Conservation (phyloP, 805 yeast genomes). For the Clavispora fructus region DNA sequence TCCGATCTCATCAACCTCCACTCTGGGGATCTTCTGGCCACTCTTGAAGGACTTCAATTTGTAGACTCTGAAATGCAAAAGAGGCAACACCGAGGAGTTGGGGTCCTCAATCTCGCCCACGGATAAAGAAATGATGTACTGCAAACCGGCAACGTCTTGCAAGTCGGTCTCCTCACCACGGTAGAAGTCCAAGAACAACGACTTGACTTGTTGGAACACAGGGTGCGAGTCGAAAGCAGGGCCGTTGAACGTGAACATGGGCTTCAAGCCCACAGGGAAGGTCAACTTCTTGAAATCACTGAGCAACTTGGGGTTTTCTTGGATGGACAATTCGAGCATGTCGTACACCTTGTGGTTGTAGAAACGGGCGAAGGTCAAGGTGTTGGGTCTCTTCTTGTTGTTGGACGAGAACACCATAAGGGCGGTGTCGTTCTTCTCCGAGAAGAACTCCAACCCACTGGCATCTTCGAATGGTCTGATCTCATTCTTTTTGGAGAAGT, state of each 20-base stretch:
- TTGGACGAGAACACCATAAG: constrained; percentile 71
- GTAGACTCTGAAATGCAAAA: constrained; percentile 86
- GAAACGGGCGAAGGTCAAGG: constrained; percentile 80
- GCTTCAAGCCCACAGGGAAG: constrained; percentile 84
- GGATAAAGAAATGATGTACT: constrained; percentile 79
- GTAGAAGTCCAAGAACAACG: constrained; percentile 85
- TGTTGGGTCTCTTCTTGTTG: constrained; percentile 91
- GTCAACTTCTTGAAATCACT: constrained; percentile 77
- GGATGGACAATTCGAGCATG: constrained; percentile 83
- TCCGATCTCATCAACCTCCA: constrained; percentile 91
- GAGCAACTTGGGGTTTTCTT: constrained; percentile 60
- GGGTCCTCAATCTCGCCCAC: constrained; percentile 72
- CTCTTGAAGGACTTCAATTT: constrained; percentile 74
- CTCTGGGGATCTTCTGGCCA: constrained; percentile 87
- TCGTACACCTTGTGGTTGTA: constrained; percentile 88
- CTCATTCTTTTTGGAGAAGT: constrained; percentile 85
- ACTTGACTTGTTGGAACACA: constrained; percentile 76
- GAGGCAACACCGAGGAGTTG: constrained; percentile 68
- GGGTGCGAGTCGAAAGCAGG: constrained; percentile 88
- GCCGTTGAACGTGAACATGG: constrained; percentile 92
- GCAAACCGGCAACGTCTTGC: constrained; percentile 93
- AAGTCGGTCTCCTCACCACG: constrained; percentile 75
- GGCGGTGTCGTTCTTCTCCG: constrained; percentile 92
- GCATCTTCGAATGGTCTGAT: constrained; percentile 92
- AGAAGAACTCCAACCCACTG: constrained; percentile 77